phyloP scores from a whole-genome alignment of 805 yeast species.

The Metschnikowia amazonensis region DNA sequence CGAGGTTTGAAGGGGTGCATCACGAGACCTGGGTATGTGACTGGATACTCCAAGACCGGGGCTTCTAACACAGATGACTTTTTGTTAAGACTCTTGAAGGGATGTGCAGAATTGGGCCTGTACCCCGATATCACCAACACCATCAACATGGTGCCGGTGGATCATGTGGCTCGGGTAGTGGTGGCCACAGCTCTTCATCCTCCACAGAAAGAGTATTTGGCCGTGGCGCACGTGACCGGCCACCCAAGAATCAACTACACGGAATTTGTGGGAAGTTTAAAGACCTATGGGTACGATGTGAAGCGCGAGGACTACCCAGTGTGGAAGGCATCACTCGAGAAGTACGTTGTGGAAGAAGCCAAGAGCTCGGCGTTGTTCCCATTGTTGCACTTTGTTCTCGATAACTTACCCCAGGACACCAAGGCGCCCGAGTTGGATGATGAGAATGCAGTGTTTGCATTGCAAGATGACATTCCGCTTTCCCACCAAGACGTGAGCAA shows the following conservation, averaged over 20 bases:
- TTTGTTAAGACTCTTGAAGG: slow-evolving; percentile 89
- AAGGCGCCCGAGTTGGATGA: slow-evolving; percentile 97
- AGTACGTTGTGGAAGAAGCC: slow-evolving; percentile 66
- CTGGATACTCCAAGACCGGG: slow-evolving; percentile 82
- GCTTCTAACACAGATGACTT: slow-evolving; percentile 96
- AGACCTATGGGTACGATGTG: slow-evolving; percentile 69
- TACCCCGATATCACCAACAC: slow-evolving; percentile 83
- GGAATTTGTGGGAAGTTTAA: slow-evolving; percentile 64
- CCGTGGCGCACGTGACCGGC: slow-evolving; percentile 94
- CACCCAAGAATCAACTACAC: slow-evolving; percentile 88
- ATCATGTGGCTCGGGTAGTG: slow-evolving; percentile 91
- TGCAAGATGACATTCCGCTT: slow-evolving; percentile 57
- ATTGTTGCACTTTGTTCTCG: slow-evolving; percentile 88
- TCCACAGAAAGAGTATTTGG: slow-evolving; percentile 47
- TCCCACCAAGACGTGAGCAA: slow-evolving; percentile 62
- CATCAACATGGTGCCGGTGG: slow-evolving; percentile 96
- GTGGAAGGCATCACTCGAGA: slow-evolving; percentile 78
- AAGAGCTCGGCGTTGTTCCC: slow-evolving; percentile 90
- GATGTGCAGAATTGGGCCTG: slow-evolving; percentile 81
- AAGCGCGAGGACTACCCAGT: slow-evolving; percentile 59
- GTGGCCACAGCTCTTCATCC: slow-evolving; percentile 82
- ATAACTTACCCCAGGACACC: slow-evolving; percentile 83
- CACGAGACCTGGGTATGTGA: slow-evolving; percentile 93
- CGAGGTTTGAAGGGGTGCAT: slow-evolving; percentile 85
- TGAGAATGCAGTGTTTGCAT: slow-evolving; percentile 66